phyloP scores from a whole-genome alignment of 2,329 filamentous ascomycete genomes.

The Ceratocystis destructans region DNA sequence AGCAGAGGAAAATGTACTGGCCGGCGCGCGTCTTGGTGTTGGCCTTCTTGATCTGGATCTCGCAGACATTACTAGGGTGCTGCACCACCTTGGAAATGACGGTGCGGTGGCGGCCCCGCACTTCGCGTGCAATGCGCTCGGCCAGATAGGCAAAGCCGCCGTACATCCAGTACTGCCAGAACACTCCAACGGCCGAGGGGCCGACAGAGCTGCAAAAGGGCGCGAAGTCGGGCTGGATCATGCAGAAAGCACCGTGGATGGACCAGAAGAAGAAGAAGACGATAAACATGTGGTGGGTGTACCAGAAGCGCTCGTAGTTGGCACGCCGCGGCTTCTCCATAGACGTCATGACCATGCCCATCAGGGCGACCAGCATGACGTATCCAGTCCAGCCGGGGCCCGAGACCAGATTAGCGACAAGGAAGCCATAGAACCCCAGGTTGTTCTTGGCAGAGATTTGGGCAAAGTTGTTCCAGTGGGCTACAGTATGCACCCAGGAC shows the following conservation, averaged over 20 bases:
- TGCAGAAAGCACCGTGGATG: slow-evolving; percentile 79
- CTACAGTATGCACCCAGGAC: slow-evolving; percentile 73
- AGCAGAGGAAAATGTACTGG: slow-evolving; percentile 82
- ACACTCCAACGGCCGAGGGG: slow-evolving; percentile 55
- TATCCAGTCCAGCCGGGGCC: slow-evolving; percentile 80
- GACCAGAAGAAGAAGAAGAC: slow-evolving; percentile 85
- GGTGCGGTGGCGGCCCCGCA: slow-evolving; percentile 69
- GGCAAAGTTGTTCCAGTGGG: slow-evolving; percentile 78
- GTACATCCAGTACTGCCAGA: slow-evolving; percentile 85
- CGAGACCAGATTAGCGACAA: slow-evolving; percentile 62
- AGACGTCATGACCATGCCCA: slow-evolving; percentile 65
- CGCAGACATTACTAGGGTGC: slow-evolving; percentile 76
- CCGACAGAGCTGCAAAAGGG: slow-evolving; percentile 62
- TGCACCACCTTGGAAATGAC: slow-evolving; percentile 82
- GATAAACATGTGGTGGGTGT: slow-evolving; percentile 77
- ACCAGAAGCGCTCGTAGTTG: slow-evolving; percentile 86
- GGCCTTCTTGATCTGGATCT: slow-evolving; percentile 87
- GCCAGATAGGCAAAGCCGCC: slow-evolving; percentile 66
- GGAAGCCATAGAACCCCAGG: slow-evolving; percentile 63
- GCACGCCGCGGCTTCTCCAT: slow-evolving; percentile 63
- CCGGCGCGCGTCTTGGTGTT: slow-evolving; percentile 68
- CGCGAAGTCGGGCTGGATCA: slow-evolving; percentile 73
- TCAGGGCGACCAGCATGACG: slow-evolving; percentile 65
- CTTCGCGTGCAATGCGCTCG: slow-evolving; percentile 65
- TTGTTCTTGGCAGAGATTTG: slow-evolving; percentile 61